phyloP scores from a whole-genome alignment of 2,329 filamentous ascomycete genomes.

The Exophiala calicioides region DNA sequence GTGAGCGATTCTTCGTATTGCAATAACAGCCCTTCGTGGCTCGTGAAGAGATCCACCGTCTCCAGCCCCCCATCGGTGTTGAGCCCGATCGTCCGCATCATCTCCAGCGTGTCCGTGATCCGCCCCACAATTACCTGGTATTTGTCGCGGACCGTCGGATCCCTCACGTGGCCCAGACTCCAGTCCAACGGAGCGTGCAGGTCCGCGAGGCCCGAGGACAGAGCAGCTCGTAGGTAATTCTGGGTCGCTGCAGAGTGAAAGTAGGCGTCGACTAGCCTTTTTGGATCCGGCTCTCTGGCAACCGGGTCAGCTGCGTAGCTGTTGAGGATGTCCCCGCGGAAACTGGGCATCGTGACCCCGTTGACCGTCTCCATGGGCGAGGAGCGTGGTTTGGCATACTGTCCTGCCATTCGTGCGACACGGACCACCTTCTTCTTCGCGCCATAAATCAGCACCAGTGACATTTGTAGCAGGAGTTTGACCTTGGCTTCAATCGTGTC shows the following conservation, averaged over 20 bases:
- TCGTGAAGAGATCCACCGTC: conserved; percentile 92
- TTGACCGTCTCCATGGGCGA: conserved; percentile 81
- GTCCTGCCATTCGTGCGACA: conserved; percentile 93
- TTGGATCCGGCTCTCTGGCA: conserved; percentile 79
- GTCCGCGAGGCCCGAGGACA: conserved; percentile 88
- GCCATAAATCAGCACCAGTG: conserved; percentile 87
- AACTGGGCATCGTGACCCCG: conserved; percentile 80
- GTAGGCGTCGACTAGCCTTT: conserved; percentile 84
- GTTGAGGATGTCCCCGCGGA: conserved; percentile 94
- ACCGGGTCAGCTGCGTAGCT: conserved; percentile 68
- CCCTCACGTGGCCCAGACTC: conserved; percentile 87
- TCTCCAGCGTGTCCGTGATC: conserved; percentile 86
- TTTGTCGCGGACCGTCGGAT: conserved; percentile 78
- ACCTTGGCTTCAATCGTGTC: conserved; percentile 92
- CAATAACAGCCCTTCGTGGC: conserved; percentile 88
- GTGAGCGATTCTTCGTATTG: conserved; percentile 93
- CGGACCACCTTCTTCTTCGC: conserved; percentile 79
- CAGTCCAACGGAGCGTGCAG: conserved; percentile 92
- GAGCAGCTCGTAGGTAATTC: conserved; percentile 84
- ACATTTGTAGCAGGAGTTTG: conserved; percentile 96
- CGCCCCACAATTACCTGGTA: conserved; percentile 82
- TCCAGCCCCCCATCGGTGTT: conserved; percentile 81
- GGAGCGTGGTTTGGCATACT: conserved; percentile 94
- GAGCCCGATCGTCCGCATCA: conserved; percentile 91
- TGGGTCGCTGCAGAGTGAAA: conserved; percentile 93